phyloP scores from a whole-genome alignment of 1,284 basidiomycete genomes.

The Marasmius fiardii region DNA sequence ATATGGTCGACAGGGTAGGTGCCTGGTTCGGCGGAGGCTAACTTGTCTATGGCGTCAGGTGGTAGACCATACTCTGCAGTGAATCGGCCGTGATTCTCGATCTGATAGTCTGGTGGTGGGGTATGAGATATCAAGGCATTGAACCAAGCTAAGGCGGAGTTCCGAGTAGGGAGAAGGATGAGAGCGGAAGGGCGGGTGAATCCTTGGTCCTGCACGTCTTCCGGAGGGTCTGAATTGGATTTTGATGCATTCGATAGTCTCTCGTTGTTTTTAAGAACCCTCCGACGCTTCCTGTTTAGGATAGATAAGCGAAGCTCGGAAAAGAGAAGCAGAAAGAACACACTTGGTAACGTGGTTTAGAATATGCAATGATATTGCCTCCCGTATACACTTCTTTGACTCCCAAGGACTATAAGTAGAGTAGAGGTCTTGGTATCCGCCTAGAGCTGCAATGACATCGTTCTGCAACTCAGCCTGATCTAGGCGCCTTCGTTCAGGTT shows the following conservation, averaged over 20 bases:
- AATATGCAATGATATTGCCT: conserved; percentile 71
- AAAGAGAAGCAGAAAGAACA: conserved; percentile 16
- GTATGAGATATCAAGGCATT: conserved; percentile 67
- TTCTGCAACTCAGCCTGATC: conserved; percentile 57
- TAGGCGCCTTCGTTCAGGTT: conserved; percentile 24
- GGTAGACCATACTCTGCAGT: conserved; percentile 82
- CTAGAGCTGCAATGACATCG: conserved; percentile 60
- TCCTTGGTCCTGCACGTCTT: conserved; percentile 92
- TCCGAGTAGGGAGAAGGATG: conserved; percentile 90
- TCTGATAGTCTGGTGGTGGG: conserved; percentile 63
- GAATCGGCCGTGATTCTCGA: conserved; percentile 88
- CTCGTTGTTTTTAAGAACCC: conserved; percentile 94
- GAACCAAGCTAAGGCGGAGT: conserved; percentile 81
- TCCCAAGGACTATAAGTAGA: conserved; percentile 59
- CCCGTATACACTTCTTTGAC: conserved; percentile 51
- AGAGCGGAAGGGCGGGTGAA: conserved; percentile 96
- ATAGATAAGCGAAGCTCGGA: conserved; percentile 11
- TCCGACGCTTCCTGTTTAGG: conserved; percentile 76
- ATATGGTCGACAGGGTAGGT: conserved; percentile 89
- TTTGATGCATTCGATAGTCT: conserved; percentile 70
- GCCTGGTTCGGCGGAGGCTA: conserved; percentile 68
- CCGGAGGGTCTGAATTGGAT: conserved; percentile 47
- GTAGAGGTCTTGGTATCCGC: conserved; percentile 74
- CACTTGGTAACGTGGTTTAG: conserved; percentile 88
- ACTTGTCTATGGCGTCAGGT: conserved; percentile 77